Base-by-base conservation (phyloP, 441 rosid species). In the Populus hybrid region DNA sequence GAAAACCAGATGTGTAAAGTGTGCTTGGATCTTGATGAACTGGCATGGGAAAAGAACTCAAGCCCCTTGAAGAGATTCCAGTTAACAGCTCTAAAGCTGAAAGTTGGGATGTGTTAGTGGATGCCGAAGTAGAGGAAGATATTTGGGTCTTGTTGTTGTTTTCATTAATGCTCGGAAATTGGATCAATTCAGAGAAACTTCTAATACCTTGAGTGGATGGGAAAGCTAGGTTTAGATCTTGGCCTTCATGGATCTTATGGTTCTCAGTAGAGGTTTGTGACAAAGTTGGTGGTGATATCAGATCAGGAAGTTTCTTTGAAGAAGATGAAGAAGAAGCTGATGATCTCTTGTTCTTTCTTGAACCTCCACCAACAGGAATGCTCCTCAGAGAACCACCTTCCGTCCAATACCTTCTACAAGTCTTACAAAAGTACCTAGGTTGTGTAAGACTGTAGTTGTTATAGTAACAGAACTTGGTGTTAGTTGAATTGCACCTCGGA, bases 371-470 rank as follows among this genome's bases (percentile, higher is more conserved):
- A 28, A 95, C 92, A n/a, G 99, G 99, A 76, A 95, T 93, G 79
- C 91, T 95, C 67, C 97, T 82, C 2, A 93, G 90, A 46, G 98
- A 92, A 2, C 99, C 99, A 42, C 99, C 99, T 79, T 90, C 92
- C 40, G 99, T 95, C 99, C 99, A 95, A 66, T 95, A 95, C 85
- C 99, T 88, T 82, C 92, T 81, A 65, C 99, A 93, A 69, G 92
- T 89, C 85, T 95, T 95, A 84, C 99, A 95, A 74, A 92, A 91
- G 85, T 93, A 95, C 76, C 99, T 89, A 5, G 99, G 99, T 72
- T 95, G 99, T 9, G 97, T 89, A 75, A 95, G 90, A 74, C 99
- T 95, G 84, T 95, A 95, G 84, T 95, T 95, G 88, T 95, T 95
- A 85, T 95, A 95, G 81, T 95, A 93, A 74, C 99, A 95, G 84